A percentile compares a stretch with the other conserved stretches of the same genome.
These are phyloP conservation scores for Hysterangium stoloniferum DNA, from an alignment of 768 basidiomycete species.

Conservation along the genomic window DNA sequence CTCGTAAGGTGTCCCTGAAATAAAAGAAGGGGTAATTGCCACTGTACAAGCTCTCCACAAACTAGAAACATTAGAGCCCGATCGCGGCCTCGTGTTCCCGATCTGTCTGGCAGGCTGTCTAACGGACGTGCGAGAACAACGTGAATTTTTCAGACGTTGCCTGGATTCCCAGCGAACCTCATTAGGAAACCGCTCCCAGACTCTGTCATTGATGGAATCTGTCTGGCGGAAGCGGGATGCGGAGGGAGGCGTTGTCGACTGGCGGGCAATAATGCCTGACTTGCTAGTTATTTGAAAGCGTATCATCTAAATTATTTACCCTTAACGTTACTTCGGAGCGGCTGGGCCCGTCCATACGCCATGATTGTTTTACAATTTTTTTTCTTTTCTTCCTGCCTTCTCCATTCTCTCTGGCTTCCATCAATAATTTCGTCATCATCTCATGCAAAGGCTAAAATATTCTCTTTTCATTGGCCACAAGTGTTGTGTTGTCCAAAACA, in stretches of 20 bases:
- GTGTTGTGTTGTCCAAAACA: constrained; percentile 6
- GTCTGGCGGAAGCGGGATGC: constrained; percentile 64
- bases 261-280: constrained; percentile 53
- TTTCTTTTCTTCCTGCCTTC: background rate
- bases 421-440: background rate
- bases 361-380: background rate
- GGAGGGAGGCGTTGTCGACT: constrained; percentile 44
- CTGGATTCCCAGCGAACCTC: constrained; percentile 46
- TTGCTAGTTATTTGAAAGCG: constrained; percentile 48
- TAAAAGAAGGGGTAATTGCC: constrained; percentile 45
- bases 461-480: constrained; percentile 3
- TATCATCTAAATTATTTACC: background rate
- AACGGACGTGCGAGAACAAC: constrained; percentile 52
- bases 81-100: constrained; percentile 65
- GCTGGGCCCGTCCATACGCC: background rate
- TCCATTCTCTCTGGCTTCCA: background rate
- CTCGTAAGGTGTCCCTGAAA: constrained; percentile 59
- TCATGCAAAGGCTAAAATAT: background rate
- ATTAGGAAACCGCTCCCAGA: constrained; percentile 53
- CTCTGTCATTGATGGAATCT: constrained; percentile 54
- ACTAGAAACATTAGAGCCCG: constrained; percentile 49
- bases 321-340: too few relatives aligned
- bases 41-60: constrained; percentile 47
- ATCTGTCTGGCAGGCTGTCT: constrained; percentile 68
- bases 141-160: constrained; percentile 52